phyloP scores from a whole-genome alignment of 306 rosid species.

The Myrica gale region DNA sequence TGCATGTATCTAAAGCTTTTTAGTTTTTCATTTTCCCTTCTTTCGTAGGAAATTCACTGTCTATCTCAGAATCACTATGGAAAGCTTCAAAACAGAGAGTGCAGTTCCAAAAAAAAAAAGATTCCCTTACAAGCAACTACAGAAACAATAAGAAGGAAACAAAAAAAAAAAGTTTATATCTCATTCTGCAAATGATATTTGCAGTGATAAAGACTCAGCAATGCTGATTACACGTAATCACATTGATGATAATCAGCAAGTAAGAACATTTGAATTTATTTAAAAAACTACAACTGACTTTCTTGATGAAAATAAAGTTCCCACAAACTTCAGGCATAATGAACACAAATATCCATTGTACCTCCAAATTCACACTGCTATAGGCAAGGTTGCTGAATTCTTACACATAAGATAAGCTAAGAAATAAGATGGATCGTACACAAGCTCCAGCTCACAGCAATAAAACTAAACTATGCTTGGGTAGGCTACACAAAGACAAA shows the following conservation, averaged over 20 bases:
- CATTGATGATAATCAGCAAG: background rate
- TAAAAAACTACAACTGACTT: background rate
- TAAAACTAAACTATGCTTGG: background rate
- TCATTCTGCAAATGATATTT: background rate
- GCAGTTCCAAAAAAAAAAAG: background rate
- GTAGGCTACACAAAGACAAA: background rate
- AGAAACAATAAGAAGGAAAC: background rate
- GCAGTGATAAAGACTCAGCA: background rate
- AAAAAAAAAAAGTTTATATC: background rate
- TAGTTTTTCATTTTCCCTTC: background rate
- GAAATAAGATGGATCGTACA: background rate
- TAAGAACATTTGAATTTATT: background rate
- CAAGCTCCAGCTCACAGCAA: background rate
- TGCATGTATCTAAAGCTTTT: background rate
- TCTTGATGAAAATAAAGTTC: background rate
- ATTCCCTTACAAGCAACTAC: background rate
- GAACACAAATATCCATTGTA: background rate
- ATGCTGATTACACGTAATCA: background rate
- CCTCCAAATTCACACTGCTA: background rate
- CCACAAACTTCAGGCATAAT: background rate
- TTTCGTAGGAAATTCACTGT: background rate
- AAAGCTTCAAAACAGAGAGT: background rate
- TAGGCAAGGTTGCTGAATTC: background rate
- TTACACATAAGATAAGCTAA: background rate
- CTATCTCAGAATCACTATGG: background rate